phyloP scores from a whole-genome alignment of 2,329 filamentous ascomycete genomes.

The Aspergillus ruber region DNA sequence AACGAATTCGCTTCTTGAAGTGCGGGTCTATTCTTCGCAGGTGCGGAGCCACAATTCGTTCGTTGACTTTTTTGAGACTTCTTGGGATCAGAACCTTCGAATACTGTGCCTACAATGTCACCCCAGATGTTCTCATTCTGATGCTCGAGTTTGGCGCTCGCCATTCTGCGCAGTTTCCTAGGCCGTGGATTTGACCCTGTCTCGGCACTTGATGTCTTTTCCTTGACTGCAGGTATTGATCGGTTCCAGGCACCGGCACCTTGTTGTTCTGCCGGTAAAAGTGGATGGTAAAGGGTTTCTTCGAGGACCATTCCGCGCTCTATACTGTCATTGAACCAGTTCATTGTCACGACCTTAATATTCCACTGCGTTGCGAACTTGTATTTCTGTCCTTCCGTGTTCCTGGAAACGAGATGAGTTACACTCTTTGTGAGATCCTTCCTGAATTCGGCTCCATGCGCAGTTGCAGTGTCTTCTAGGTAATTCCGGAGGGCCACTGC shows the following conservation, averaged over 20 bases:
- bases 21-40: constrained; percentile 13
- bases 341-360: constrained; percentile 68
- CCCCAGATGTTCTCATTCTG: constrained; percentile 86
- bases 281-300: constrained; percentile 75
- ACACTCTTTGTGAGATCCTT: constrained; percentile 80
- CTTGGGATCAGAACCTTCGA: constrained; percentile 19
- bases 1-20: constrained; percentile 33
- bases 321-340: constrained; percentile 81
- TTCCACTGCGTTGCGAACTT: constrained; percentile 77
- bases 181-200: constrained; percentile 52
- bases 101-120: constrained; percentile 62
- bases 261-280: constrained; percentile 61
- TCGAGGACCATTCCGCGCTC: constrained; percentile 85
- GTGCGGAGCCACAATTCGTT: constrained; percentile 11
- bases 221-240: constrained; percentile 25
- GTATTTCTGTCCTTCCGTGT: constrained; percentile 82
- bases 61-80: constrained; percentile 22
- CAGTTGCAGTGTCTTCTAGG: constrained; percentile 61
- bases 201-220: constrained; percentile 37
- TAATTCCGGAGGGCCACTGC: constrained; percentile 59
- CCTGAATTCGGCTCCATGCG: constrained; percentile 75
- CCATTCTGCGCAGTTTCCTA: constrained; percentile 78
- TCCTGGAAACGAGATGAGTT: constrained; percentile 78
- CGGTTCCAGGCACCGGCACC: constrained; percentile 71
- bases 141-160: constrained; percentile 72